Base-by-base conservation (phyloP, 306 rosid genomes). In the Gastrolobium bilobum region DNA sequence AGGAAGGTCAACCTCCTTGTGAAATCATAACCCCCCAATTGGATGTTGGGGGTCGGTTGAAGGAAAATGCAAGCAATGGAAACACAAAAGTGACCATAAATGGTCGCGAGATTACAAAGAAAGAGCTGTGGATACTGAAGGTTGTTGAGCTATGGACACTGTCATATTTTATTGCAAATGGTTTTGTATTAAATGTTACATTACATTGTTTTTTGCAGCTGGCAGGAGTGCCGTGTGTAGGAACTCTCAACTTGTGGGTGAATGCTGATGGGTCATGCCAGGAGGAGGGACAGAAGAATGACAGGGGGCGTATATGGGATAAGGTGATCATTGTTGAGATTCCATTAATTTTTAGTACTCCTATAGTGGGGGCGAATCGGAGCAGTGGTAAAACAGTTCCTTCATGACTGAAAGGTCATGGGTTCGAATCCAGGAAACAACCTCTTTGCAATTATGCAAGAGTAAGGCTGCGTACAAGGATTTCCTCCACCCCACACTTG, bases 141-240 rank as follows among this genome's bases (percentile, higher is more conserved):
- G 98, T 91, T 53, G 30, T 75, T 72, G 71, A 46, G 31, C 77
- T 20, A 20, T 48, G 40, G 38, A 75, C 54, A 40, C 14, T 8
- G 7, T 26, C 33, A 14, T 60, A 62, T 70, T 69, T 48, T 59
- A 29, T 61, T 82, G 4, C 6, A 4, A 31, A 1, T 34, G 43
- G 33, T 1, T 13, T 11, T 44, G 39, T 9, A 3, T 52, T 26
- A 79, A 71, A 72, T 51, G 47, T 51, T n/a, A 7, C 63, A 9
- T 39, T 69, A 50, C 79, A 57, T 83, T 80, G 58, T 7, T 33
- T 47, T 57, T 62, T 85, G 87, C 91, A 94, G 98, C 4, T 81
- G 76, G 97, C 89, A 39, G 85, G 96, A 62, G 96, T 90, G 30
- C 92, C 88, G 3, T 91, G 97, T 84, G 98, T 89, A 84, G 98